Percentiles rank a stretch among this genome's conserved stretches.
phyloP scores from a whole-genome alignment of 2,329 filamentous ascomycete genomes.

The Zymoseptoria ardabiliae region DNA sequence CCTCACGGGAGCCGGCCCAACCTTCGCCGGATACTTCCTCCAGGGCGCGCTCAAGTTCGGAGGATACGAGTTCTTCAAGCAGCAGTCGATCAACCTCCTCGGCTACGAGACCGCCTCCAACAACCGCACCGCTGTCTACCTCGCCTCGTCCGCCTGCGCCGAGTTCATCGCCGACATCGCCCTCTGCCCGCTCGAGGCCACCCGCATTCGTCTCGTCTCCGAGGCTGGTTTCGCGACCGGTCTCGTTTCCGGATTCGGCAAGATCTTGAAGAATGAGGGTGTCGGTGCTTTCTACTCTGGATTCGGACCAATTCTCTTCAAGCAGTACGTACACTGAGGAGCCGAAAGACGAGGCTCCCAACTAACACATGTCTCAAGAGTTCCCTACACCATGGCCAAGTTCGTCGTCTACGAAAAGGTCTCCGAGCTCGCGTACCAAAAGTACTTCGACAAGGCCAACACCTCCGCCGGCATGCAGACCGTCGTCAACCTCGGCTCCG shows the following conservation, averaged over 20 bases:
- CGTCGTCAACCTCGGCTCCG: slow-evolving; percentile 73
- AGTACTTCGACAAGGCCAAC: slow-evolving; percentile 60
- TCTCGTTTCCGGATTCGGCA: slow-evolving; percentile 68
- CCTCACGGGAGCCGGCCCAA: slow-evolving; percentile 77
- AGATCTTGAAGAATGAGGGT: slow-evolving; percentile 79
- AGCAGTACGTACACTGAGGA: slow-evolving; percentile 49
- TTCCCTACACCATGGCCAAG: slow-evolving; percentile 92
- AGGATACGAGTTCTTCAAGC: slow-evolving; percentile 95
- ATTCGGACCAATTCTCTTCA: slow-evolving; percentile 81
- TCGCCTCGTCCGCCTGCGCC: slow-evolving; percentile 54
- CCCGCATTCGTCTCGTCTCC: slow-evolving; percentile 86
- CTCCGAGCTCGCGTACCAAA: slow-evolving; percentile 61
- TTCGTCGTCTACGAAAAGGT: slow-evolving; percentile 93
- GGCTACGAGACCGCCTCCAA: slow-evolving; percentile 69
- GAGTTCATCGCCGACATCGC: slow-evolving; percentile 64
- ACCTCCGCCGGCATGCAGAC: slow-evolving; percentile 66
- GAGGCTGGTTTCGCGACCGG: slow-evolving; percentile 78
- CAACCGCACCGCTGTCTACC: slow-evolving; percentile 75
- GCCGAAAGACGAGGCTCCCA: background rate
- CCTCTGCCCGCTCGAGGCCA: slow-evolving; percentile 86
- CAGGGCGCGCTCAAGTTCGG: slow-evolving; percentile 92
- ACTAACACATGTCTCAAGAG: slow-evolving; percentile 42
- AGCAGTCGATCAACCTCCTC: slow-evolving; percentile 73
- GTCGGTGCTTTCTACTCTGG: slow-evolving; percentile 82
- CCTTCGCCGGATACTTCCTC: slow-evolving; percentile 85